These are phyloP conservation scores for Pleurotus platypus DNA, from an alignment of 768 basidiomycete species.

Conservation along the genomic window DNA sequence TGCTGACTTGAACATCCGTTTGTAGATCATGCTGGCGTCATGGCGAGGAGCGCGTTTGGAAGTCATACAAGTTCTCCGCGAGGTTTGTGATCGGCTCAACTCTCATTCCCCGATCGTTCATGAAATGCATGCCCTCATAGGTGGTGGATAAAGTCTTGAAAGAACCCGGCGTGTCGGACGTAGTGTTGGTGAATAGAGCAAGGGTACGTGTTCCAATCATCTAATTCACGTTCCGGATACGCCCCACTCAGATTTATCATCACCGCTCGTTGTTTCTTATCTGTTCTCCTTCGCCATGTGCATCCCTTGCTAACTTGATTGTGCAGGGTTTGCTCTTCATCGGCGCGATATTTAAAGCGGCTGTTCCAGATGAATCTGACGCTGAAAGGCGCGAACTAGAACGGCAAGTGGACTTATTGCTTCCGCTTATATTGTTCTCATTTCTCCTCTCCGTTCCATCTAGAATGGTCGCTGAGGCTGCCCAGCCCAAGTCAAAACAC, in stretches of 20 bases:
- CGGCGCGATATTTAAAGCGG: conserved; percentile 86
- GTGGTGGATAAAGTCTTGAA: conserved; percentile 85
- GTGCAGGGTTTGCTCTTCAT: conserved; percentile 78
- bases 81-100: conserved; percentile 28
- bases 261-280: no score
- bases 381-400: conserved; percentile 94
- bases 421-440: conserved; percentile 4
- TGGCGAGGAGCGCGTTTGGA: conserved; percentile 98
- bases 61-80: conserved; percentile 84
- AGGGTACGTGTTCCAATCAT: conserved; percentile 46
- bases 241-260: no score
- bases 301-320: not conserved
- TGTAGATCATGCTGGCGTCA: conserved; percentile 87
- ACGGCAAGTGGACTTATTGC: conserved; percentile 46
- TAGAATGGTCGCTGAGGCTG: conserved; percentile 87
- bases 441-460: conserved; percentile 1
- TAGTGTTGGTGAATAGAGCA: conserved; percentile 74
- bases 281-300: no score
- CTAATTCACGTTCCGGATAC: no score
- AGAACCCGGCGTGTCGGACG: conserved; percentile 70
- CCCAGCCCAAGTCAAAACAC: conserved; percentile 66
- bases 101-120: not conserved
- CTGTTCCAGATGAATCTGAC: conserved; percentile 85
- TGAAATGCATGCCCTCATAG: conserved; percentile 8
- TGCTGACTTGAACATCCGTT: not conserved